These are phyloP conservation scores for Persicaria maculosa DNA, from an alignment of 148 eudicot genomes.

Conservation along the genomic window DNA sequence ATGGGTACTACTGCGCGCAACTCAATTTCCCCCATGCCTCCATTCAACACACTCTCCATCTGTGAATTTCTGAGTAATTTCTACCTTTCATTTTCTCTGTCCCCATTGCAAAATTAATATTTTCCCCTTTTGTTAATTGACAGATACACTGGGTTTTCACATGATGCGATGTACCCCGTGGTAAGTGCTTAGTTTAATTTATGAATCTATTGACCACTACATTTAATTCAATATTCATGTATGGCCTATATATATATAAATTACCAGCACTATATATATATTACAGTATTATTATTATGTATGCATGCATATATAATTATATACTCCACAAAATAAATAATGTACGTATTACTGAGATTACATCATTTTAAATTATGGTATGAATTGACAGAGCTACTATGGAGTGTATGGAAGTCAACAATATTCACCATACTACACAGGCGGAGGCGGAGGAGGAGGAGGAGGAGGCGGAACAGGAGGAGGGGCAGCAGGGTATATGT, in stretches of 20 bases:
- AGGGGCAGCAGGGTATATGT: slow-evolving; percentile 30
- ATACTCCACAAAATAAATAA: no score
- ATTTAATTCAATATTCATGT: no score
- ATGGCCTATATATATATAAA: not conserved
- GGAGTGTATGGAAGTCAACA: slow-evolving; percentile 38
- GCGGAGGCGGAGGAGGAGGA: slow-evolving; percentile 18
- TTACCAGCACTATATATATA: no score
- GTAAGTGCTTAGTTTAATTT: slow-evolving; percentile 18
- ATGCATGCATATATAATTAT: no score
- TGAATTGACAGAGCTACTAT: slow-evolving; percentile 34
- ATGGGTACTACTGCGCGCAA: slow-evolving; percentile 34
- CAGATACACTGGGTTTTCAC: slow-evolving; percentile 51
- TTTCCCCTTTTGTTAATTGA: not conserved
- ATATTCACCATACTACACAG: slow-evolving; percentile 35
- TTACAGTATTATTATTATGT: no score
- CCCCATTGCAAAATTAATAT: not conserved
- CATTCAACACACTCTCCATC: not conserved
- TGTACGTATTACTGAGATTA: no score
- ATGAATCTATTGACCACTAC: not conserved
- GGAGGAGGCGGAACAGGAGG: slow-evolving; percentile 7
- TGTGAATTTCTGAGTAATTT: not conserved
- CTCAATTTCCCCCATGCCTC: not conserved
- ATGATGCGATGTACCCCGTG: slow-evolving; percentile 43
- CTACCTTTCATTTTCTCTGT: not conserved
- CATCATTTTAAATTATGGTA: not conserved